Evolutionary conservation across 2,329 filamentous ascomycete species (phyloP).

Genomic region (Botryosphaeria dothidea): DNA sequence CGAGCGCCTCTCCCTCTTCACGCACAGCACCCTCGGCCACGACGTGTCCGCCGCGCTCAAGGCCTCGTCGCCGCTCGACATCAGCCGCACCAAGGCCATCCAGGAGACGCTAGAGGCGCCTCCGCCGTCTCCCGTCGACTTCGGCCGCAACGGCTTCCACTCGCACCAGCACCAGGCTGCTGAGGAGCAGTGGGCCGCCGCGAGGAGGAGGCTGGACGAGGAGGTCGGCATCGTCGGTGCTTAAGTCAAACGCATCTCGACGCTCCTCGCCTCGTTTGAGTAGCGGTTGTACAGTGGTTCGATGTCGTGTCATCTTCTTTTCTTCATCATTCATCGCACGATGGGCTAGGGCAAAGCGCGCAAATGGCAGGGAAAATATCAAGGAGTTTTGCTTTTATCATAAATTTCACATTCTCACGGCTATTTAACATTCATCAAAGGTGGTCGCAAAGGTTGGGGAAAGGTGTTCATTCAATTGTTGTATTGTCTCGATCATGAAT

Average conservation of each 20-base stretch:
- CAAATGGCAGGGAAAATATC: background rate
- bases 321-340: background rate
- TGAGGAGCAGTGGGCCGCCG: slow-evolving; percentile 1
- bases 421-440: background rate
- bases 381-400: background rate
- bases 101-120: slow-evolving; percentile 42
- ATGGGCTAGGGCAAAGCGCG: background rate
- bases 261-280: background rate
- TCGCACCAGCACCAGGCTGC: background rate
- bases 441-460: background rate
- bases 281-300: background rate
- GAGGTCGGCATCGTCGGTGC: slow-evolving; percentile 3
- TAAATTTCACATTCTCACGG: too few relatives aligned
- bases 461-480: background rate
- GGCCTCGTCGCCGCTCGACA: slow-evolving; percentile 30
- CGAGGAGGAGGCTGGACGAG: background rate
- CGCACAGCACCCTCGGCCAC: slow-evolving; percentile 41
- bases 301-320: background rate
- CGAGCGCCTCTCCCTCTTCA: slow-evolving; percentile 44
- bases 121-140: slow-evolving; percentile 43
- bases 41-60: slow-evolving; percentile 43
- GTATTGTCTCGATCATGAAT: background rate
- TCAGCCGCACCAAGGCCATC: slow-evolving; percentile 14
- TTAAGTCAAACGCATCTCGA: background rate
- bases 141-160: slow-evolving; percentile 32